Evolutionary conservation across 164 flowering plant genomes (phyloP), one percentile per base, ranked within the genome.

Genomic region (Annona cherimola): DNA sequence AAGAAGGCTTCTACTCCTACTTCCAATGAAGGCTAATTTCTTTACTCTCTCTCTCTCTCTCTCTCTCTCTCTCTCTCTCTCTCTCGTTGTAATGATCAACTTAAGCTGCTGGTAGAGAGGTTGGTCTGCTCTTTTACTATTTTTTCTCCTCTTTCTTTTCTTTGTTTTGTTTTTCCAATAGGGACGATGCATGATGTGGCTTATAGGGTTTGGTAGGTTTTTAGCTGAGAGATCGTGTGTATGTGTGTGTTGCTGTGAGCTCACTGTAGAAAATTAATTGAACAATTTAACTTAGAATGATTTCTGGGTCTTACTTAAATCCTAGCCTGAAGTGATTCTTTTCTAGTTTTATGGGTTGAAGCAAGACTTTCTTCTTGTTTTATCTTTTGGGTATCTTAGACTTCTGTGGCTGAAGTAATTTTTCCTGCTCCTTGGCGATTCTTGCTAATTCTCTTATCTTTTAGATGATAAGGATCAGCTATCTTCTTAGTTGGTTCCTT

Each of bases 1-100:
- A 90, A 88, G 83, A 88, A 89, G 78, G 84, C 67, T 67, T 19
- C 71, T 39, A 26, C 81, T 19, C 6, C 76, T 50, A 50, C 57
- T 57, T 41, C 67, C 44, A 4, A 43, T 64, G 40, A 61, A 44
- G 41, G 42, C 40, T 64, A 44, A 41, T 16, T 64, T 64, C 42
- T 64, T 64, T 41, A 4, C 39, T 40, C 5, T 63, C 14, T 40
- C 14, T 64, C 3, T 40, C 44, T 40, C 14, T 50, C 40, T 63
- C 26, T 63, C n/a, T 64, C n/a, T 64, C 41, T 64, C 41, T 40
- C 44, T 40, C 14, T 50, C 40, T 63, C 26, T 63, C n/a, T 64
- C n/a, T 64, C 41, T 64, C 41, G 43, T 3, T 64, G 46, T 26
- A 44, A 44, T 20, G 42, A 16, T 42, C 42, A 16, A 42, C 18